Percentiles rank a stretch among this genome's conserved stretches.
These are phyloP conservation scores for Podospora appendiculata DNA, from an alignment of 495 filamentous ascomycete species.

Conservation along the genomic window DNA sequence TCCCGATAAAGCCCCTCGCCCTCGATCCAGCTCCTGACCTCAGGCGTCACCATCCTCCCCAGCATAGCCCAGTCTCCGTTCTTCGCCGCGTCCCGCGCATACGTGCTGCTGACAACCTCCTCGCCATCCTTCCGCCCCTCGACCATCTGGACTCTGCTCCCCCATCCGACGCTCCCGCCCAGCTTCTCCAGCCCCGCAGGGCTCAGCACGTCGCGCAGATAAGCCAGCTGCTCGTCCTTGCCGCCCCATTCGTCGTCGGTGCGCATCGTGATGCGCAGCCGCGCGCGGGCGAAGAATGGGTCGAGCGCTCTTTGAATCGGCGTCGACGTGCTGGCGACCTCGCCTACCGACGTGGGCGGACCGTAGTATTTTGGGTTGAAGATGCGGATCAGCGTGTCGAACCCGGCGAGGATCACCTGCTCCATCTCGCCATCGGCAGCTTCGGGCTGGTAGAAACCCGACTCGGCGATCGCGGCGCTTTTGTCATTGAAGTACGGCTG, in stretches of 20 bases:
- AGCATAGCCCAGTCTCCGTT: conserved; percentile 48
- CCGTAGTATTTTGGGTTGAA: conserved; percentile 78
- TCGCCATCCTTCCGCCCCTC: conserved; percentile 47
- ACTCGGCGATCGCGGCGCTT: conserved; percentile 54
- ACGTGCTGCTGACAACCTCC: conserved; percentile 68
- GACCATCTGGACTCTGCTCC: conserved; percentile 59
- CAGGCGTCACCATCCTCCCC: conserved; percentile 52
- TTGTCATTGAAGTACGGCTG: conserved; percentile 84
- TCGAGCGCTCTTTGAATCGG: conserved; percentile 45
- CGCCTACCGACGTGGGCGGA: conserved; percentile 25
- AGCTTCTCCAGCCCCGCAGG: conserved; percentile 45
- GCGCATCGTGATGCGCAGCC: conserved; percentile 65
- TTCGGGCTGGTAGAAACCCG: conserved; percentile 38
- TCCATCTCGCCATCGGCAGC: conserved; percentile 16
- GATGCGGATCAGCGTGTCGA: conserved; percentile 79
- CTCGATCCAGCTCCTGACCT: conserved; percentile 53
- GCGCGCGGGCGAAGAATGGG: conserved; percentile 62
- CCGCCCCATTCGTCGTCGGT: conserved; percentile 60
- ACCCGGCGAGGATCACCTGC: conserved; percentile 79
- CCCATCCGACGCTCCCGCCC: conserved; percentile 63
- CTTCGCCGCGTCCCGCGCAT: conserved; percentile 57
- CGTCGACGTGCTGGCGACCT: conserved; percentile 29
- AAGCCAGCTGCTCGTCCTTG: conserved; percentile 50
- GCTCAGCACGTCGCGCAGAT: conserved; percentile 42
- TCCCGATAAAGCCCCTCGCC: conserved; percentile 42